These are phyloP conservation scores for Pleurotus salmoneostramineus DNA, from an alignment of 768 basidiomycete species.

Conservation along the genomic window DNA sequence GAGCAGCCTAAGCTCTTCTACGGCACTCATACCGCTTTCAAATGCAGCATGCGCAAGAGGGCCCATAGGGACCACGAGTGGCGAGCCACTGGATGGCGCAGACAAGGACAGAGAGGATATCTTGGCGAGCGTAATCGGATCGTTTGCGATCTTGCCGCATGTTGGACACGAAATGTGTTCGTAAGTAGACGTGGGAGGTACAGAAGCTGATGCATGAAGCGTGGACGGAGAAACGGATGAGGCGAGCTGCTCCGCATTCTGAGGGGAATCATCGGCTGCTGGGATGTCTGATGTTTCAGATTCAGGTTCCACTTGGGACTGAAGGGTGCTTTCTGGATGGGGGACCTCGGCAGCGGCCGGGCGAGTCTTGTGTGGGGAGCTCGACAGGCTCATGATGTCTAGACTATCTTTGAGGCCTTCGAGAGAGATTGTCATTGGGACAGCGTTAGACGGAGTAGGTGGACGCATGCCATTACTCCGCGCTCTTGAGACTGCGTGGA, in stretches of 20 bases:
- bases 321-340: conserved; percentile 15
- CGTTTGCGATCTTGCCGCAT: conserved; percentile 49
- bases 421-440: conserved; percentile 43
- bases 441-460: conserved; percentile 13
- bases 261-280: conserved; percentile 5
- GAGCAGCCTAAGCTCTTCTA: conserved; percentile 73
- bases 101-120: conserved; percentile 20
- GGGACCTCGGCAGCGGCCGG: background rate
- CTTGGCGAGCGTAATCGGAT: conserved; percentile 31
- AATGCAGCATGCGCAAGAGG: conserved; percentile 59
- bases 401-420: conserved; percentile 40
- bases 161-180: conserved; percentile 47
- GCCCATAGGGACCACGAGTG: conserved; percentile 49
- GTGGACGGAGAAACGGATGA: background rate
- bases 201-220: conserved; percentile 26
- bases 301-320: conserved; percentile 18
- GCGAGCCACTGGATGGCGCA: conserved; percentile 23
- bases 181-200: conserved; percentile 36
- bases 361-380: background rate
- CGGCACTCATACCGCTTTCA: conserved; percentile 64
- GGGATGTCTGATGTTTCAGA: conserved; percentile 3
- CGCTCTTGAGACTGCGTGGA: conserved; percentile 4
- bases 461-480: conserved; percentile 10
- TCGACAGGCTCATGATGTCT: conserved; percentile 17
- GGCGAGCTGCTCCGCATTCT: background rate